Percentiles rank a stretch among this genome's conserved stretches.
Conservation (phyloP, 345 rosid species). For the Acer campestre region DNA sequence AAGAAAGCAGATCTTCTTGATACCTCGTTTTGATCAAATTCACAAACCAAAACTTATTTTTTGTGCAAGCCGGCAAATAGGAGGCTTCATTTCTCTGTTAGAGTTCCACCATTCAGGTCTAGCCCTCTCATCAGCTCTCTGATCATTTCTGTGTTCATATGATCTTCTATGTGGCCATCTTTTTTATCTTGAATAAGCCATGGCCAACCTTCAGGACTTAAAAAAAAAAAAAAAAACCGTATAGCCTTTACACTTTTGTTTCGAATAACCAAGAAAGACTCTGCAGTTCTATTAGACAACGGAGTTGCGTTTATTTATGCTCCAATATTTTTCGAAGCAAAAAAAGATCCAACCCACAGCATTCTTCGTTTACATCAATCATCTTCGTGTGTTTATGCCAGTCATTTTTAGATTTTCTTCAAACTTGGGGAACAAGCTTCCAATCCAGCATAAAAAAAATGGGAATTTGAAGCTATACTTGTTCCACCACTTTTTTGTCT, state of each 20-base stretch:
- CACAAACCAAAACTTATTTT: conserved; percentile 31
- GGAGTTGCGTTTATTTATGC: conserved; percentile 39
- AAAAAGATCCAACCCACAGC: conserved; percentile 21
- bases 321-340: conserved; percentile 26
- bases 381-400: conserved; percentile 22
- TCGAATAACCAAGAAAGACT: conserved; percentile 40
- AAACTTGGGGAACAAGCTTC: conserved; percentile 43
- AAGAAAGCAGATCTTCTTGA: conserved; percentile 24
- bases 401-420: conserved; percentile 22
- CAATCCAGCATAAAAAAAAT: conserved; percentile 22
- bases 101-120: conserved; percentile 42
- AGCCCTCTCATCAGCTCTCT: conserved; percentile 36
- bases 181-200: conserved; percentile 40
- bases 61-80: conserved; percentile 34
- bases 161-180: conserved; percentile 38
- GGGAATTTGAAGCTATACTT: conserved; percentile 31
- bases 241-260: conserved; percentile 38
- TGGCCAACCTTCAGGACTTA: conserved; percentile 34
- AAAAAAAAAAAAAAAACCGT: conserved; percentile 16
- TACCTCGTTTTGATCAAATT: conserved; percentile 35
- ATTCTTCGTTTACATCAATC: conserved; percentile 31
- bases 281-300: conserved; percentile 35
- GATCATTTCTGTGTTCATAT: conserved; percentile 33
- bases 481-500: conserved; percentile 38
- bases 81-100: conserved; percentile 40